Conservation (phyloP, 2,329 filamentous ascomycete species). For the Ophiostoma angusticollis region DNA sequence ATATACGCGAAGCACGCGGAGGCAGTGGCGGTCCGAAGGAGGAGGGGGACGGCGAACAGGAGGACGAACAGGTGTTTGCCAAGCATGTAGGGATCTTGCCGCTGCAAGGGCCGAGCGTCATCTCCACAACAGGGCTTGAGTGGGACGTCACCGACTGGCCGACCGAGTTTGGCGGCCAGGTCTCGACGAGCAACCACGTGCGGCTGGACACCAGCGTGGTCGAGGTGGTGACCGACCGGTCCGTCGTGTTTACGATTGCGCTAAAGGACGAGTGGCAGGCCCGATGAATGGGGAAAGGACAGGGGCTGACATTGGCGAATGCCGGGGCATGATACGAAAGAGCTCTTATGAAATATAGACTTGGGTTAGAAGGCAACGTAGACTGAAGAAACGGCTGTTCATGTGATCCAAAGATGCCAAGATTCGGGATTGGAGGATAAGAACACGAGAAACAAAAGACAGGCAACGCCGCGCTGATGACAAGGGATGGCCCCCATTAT, state of each 20-base stretch:
- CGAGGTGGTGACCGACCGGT: conserved; percentile 47
- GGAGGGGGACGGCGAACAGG: not conserved
- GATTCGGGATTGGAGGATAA: no score
- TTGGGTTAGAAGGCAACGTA: no score
- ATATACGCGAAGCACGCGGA: conserved; percentile 50
- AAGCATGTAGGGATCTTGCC: conserved; percentile 81
- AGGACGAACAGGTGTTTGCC: conserved; percentile 43
- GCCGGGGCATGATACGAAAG: no score
- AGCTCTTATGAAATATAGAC: no score
- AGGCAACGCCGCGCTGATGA: conserved; percentile 12
- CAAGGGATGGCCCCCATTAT: no score
- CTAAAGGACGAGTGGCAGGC: conserved; percentile 31
- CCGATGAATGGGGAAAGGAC: not conserved
- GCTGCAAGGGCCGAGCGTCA: conserved; percentile 61
- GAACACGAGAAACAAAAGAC: not conserved
- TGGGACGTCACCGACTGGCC: conserved; percentile 84
- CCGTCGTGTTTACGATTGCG: conserved; percentile 65
- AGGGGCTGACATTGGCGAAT: no score
- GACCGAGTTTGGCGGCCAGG: conserved; percentile 57
- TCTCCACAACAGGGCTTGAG: conserved; percentile 68
- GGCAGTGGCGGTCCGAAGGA: no score
- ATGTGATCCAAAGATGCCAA: no score
- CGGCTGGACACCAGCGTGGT: conserved; percentile 44
- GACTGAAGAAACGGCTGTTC: no score
- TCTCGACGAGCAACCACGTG: conserved; percentile 76